A percentile compares a stretch with the other conserved stretches of the same genome.
These are phyloP conservation scores for Smittium mucronatum DNA, from an alignment of 371 early-diverging fungal genomes.

Conservation along the genomic window DNA sequence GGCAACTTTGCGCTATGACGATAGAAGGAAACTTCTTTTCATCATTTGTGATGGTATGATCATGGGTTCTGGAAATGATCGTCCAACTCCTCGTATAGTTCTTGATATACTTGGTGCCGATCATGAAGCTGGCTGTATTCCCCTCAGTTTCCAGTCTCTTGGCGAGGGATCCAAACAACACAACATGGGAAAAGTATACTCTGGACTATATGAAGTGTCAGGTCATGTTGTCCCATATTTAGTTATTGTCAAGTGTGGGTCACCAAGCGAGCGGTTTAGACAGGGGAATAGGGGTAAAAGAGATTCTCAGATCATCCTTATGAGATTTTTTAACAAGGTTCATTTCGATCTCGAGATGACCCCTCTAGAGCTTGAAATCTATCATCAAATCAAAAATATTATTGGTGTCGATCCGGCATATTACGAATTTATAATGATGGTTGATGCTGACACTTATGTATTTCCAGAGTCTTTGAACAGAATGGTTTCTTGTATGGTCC, in stretches of 20 bases:
- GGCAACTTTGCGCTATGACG: slow-evolving; percentile 77
- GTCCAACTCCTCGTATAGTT: slow-evolving; percentile 92
- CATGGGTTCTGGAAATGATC: slow-evolving; percentile 88
- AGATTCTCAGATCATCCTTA: slow-evolving; percentile 97
- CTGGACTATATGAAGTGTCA: slow-evolving; percentile 83
- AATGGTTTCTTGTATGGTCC: slow-evolving; percentile 72
- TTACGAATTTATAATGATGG: slow-evolving; percentile 92
- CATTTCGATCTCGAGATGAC: slow-evolving; percentile 84
- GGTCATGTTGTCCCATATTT: slow-evolving; percentile 87
- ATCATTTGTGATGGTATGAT: slow-evolving; percentile 87
- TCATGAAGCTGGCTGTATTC: slow-evolving; percentile 71
- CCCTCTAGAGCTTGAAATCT: slow-evolving; percentile 82
- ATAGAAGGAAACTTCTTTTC: slow-evolving; percentile 87
- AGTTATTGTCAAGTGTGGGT: slow-evolving; percentile 89
- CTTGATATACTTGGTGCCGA: slow-evolving; percentile 87
- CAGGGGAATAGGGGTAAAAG: slow-evolving; percentile 98
- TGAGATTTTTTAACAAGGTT: slow-evolving; percentile 95
- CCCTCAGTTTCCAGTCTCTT: slow-evolving; percentile 80
- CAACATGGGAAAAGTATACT: slow-evolving; percentile 95
- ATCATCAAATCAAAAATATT: slow-evolving; percentile 81
- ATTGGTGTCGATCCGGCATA: slow-evolving; percentile 80
- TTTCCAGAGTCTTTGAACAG: slow-evolving; percentile 69
- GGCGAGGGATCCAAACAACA: slow-evolving; percentile 79
- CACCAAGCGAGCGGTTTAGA: slow-evolving; percentile 56
- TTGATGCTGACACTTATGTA: slow-evolving; percentile 94